Conservation (phyloP, 1,284 basidiomycete species). For the Cutaneotrichosporon cutaneum region DNA sequence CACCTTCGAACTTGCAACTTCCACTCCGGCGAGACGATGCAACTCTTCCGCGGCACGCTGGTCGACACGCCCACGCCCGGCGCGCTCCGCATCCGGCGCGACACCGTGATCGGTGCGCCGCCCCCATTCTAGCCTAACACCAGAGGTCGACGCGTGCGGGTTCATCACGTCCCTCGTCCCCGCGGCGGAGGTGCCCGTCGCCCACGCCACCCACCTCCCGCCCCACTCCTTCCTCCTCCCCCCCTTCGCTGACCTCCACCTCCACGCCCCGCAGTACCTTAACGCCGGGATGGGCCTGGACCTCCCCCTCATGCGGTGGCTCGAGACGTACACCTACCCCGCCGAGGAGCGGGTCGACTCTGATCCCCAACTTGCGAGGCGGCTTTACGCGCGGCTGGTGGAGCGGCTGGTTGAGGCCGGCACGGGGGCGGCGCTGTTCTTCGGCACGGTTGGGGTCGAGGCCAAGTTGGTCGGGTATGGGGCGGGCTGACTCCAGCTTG, state of each 20-base stretch:
- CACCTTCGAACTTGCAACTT: neutral
- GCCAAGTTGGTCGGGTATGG: no score
- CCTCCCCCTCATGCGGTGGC: conserved; percentile 78
- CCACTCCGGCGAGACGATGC: no score
- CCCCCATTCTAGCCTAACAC: neutral
- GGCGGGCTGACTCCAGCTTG: no score
- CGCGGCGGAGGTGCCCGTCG: conserved; percentile 2
- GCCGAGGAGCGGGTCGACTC: conserved; percentile 72
- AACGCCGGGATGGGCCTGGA: conserved; percentile 82
- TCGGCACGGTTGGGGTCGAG: conserved; percentile 74
- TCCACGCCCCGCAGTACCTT: conserved; percentile 81
- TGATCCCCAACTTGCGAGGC: conserved; percentile 61
- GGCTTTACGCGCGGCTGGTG: conserved; percentile 67
- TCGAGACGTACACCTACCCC: conserved; percentile 71
- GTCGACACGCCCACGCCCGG: conserved; percentile 61
- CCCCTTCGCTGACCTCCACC: conserved; percentile 74
- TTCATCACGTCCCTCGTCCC: conserved; percentile 56
- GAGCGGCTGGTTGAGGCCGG: conserved; percentile 65
- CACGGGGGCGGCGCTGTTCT: conserved; percentile 70
- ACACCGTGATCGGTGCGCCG: conserved; percentile 62
- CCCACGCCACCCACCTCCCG: conserved; percentile 46
- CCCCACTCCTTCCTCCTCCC: conserved; percentile 67
- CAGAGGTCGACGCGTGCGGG: conserved; percentile 61
- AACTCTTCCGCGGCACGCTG: conserved; percentile 57
- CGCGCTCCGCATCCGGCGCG: conserved; percentile 58